Base-by-base conservation (phyloP, 2,329 filamentous ascomycete species). In the Trichoderma guizhouense region DNA sequence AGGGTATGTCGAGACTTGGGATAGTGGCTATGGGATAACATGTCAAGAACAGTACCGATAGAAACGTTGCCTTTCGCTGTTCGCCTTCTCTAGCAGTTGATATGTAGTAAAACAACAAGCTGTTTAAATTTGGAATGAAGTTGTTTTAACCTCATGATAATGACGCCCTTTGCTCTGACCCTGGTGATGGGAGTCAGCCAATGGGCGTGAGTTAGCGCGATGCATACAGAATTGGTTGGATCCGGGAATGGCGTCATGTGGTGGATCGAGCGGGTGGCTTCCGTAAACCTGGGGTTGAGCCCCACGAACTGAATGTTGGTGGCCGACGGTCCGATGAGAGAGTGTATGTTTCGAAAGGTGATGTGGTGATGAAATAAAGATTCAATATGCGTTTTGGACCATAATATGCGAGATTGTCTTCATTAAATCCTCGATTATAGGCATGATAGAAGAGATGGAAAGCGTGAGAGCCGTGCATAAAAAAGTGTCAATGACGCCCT, bases 191-290 rank as follows among this genome's bases (percentile, higher is more conserved):
- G 2, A 7, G 7, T 53, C 2, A 7, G 21, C 47, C 47, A 24
- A 53, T 53, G 21, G 47, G 15, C 21, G 7, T 53, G 66, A 69
- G 7, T 62, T 69, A 62, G 66, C 66, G 66, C 39, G 39, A 62
- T 7, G 39, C 21, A 14, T 1, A 53, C n/a, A 30, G 28, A 14
- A 36, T 36, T 69, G 57, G 66, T 15, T 28, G 26, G 26, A 61
- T 69, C 30, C 28, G n/a, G 39, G 53, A 60, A 68, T 68, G 28
- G 65, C 53, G 55, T 60, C 65, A 18, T 30, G 18, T 30, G 26
- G 47, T 68, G 57, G 57, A 21, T 39, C 57, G 57, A 24, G n/a
- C 66, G 66, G 66, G 66, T 61, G 57, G 66, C 66, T 62, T 58
- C 57, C 26, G 66, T 39, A 51, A 12, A n/a, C 24, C 66, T 61